Percentiles rank a stretch among this genome's conserved stretches.
Conservation (phyloP, 306 rosid species). For the Delonix regia region DNA sequence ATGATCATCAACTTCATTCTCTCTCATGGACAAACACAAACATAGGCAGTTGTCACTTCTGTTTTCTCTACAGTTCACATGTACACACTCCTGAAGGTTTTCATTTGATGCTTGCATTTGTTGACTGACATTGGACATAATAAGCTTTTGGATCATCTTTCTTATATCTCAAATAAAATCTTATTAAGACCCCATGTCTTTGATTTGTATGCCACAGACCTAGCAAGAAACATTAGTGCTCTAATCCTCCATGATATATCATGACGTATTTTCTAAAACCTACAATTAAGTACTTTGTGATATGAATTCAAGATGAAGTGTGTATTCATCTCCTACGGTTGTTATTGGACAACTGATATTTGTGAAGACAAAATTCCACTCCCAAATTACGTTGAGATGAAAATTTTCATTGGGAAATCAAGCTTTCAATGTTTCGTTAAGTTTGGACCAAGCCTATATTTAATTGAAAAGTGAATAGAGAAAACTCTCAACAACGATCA, state of each 20-base stretch:
- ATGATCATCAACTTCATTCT: background rate
- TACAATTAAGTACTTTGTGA: background rate
- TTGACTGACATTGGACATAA: background rate
- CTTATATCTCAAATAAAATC: background rate
- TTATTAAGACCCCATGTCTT: background rate
- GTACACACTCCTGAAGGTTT: background rate
- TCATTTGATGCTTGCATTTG: background rate
- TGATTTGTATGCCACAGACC: background rate
- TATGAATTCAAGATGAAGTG: background rate
- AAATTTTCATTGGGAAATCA: background rate
- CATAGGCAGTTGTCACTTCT: background rate
- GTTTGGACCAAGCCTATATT: background rate
- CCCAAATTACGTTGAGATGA: background rate
- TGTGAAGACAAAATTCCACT: background rate
- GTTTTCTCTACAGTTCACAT: background rate
- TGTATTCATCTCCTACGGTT: constrained; percentile 23
- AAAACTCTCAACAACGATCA: constrained; percentile 5
- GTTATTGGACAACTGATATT: constrained; percentile 1
- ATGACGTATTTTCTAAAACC: background rate
- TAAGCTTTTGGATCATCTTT: background rate
- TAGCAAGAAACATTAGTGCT: background rate
- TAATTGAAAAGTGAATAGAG: constrained; percentile 22
- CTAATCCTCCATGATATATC: background rate
- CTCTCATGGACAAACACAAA: background rate
- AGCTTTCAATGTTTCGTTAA: constrained; percentile 1